Evolutionary conservation across 2,329 filamentous ascomycete species (phyloP).

Genomic region (Teratosphaeria epicoccoides): DNA sequence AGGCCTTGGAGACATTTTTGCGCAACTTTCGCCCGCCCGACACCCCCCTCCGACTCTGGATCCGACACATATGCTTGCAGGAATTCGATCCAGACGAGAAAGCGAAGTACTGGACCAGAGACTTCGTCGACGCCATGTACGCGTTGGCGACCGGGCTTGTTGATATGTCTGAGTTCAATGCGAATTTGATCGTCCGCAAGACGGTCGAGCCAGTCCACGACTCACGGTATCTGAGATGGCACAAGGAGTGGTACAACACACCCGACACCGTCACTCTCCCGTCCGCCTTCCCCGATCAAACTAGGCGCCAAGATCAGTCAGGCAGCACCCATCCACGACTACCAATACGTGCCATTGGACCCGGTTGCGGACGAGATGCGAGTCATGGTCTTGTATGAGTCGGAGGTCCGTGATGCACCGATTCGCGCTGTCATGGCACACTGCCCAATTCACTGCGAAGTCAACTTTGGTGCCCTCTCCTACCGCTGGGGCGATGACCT

Average conservation of each 20-base stretch:
- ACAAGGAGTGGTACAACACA: slow-evolving; percentile 4
- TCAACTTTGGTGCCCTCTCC: slow-evolving; percentile 6
- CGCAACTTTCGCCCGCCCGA: background rate
- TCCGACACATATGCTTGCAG: slow-evolving; percentile 5
- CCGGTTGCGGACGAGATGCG: background rate
- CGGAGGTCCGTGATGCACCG: background rate
- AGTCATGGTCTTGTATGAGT: background rate
- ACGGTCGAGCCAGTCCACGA: slow-evolving; percentile 1
- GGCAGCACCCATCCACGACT: background rate
- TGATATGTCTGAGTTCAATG: slow-evolving; percentile 7
- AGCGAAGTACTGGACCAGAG: slow-evolving; percentile 5
- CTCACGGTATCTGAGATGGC: slow-evolving; percentile 1
- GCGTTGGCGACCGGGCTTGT: slow-evolving; percentile 4
- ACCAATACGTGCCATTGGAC: background rate
- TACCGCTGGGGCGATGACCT: slow-evolving; percentile 6
- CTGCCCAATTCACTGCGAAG: slow-evolving; percentile 5
- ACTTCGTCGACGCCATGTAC: slow-evolving; percentile 7
- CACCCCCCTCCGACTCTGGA: slow-evolving; percentile 2
- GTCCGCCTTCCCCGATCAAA: background rate
- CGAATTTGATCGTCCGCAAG: slow-evolving; percentile 2
- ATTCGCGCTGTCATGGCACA: slow-evolving; percentile 4
- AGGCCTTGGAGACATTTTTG: background rate
- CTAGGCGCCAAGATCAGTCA: background rate
- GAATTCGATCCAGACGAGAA: slow-evolving; percentile 1
- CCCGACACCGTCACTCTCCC: background rate